Conservation (phyloP, 1,284 basidiomycete genomes). For the Singerocomus rubriflavus region DNA sequence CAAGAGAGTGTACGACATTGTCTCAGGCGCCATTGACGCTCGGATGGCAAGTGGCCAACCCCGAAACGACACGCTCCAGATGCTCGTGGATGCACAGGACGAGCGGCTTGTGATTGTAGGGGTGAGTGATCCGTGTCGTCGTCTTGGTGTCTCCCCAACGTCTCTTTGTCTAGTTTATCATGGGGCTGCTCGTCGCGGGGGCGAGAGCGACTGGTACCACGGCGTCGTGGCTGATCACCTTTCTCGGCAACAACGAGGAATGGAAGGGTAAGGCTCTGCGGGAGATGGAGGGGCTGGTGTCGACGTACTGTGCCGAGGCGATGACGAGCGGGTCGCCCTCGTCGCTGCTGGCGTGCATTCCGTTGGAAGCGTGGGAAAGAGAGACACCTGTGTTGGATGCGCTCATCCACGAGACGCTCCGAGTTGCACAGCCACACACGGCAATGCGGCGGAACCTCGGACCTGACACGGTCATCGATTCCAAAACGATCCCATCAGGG, state of each 20-base stretch:
- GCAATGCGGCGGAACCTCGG: slow-evolving; percentile 76
- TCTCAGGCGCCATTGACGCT: slow-evolving; percentile 51
- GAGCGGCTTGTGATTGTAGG: slow-evolving; percentile 65
- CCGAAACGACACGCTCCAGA: slow-evolving; percentile 65
- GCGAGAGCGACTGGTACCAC: slow-evolving; percentile 73
- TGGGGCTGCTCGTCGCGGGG: slow-evolving; percentile 72
- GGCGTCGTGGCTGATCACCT: slow-evolving; percentile 71
- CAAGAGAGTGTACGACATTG: slow-evolving; percentile 68
- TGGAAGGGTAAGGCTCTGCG: slow-evolving; percentile 56
- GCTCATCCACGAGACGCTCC: slow-evolving; percentile 68
- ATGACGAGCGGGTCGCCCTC: slow-evolving; percentile 37
- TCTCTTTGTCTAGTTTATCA: slow-evolving; percentile 56
- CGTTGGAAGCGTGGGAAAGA: slow-evolving; percentile 66
- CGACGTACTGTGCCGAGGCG: slow-evolving; percentile 37
- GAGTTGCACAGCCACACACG: slow-evolving; percentile 71
- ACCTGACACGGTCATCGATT: slow-evolving; percentile 60
- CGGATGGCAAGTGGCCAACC: slow-evolving; percentile 53
- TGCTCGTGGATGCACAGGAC: slow-evolving; percentile 64
- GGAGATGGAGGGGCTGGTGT: slow-evolving; percentile 62
- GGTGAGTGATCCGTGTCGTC: slow-evolving; percentile 40
- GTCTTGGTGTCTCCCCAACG: slow-evolving; percentile 20
- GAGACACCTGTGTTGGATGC: slow-evolving; percentile 65
- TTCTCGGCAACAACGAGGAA: slow-evolving; percentile 58
- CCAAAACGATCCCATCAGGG: slow-evolving; percentile 62
- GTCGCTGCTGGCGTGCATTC: slow-evolving; percentile 51